Conservation (phyloP, 2,329 filamentous ascomycete species). For the Fusarium veterinarium region DNA sequence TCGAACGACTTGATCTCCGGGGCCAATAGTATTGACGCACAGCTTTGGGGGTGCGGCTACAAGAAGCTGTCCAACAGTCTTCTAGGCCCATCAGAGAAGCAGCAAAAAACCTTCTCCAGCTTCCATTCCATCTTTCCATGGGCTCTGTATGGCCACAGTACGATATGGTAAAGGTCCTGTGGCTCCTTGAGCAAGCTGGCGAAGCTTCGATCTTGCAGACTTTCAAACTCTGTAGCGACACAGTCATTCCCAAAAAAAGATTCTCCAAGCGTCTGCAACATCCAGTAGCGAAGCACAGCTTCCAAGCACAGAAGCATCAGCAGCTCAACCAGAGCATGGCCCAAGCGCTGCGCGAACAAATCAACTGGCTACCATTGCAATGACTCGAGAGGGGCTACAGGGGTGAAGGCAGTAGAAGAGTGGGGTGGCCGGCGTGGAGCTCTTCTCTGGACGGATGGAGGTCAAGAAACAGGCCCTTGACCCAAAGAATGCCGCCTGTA, state of each 20-base stretch:
- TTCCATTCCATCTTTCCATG: constrained; percentile 32
- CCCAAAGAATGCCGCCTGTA: constrained; percentile 29
- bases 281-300: constrained; percentile 27
- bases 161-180: constrained; percentile 10
- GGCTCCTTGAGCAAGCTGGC: constrained; percentile 19
- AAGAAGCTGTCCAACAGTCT: constrained; percentile 42
- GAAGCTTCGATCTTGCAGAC: constrained; percentile 39
- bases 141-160: constrained; percentile 22
- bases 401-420: constrained; percentile 40
- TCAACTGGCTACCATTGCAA: constrained; percentile 48
- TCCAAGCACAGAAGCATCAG: constrained; percentile 37
- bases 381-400: constrained; percentile 45
- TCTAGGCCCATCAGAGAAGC: constrained; percentile 40
- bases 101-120: constrained; percentile 23
- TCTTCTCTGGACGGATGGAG: constrained; percentile 35
- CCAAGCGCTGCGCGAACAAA: constrained; percentile 44
- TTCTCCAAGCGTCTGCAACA: constrained; percentile 7
- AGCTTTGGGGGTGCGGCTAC: constrained; percentile 43
- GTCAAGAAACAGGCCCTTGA: constrained; percentile 24
- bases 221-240: constrained; percentile 16
- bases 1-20: constrained; percentile 44
- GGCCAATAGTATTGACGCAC: constrained; percentile 40
- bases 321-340: constrained; percentile 38
- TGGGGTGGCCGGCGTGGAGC: constrained; percentile 37
- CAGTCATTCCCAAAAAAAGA: constrained; percentile 3